phyloP scores from a whole-genome alignment of 139 green algal species.

The Eudorina sp. region DNA sequence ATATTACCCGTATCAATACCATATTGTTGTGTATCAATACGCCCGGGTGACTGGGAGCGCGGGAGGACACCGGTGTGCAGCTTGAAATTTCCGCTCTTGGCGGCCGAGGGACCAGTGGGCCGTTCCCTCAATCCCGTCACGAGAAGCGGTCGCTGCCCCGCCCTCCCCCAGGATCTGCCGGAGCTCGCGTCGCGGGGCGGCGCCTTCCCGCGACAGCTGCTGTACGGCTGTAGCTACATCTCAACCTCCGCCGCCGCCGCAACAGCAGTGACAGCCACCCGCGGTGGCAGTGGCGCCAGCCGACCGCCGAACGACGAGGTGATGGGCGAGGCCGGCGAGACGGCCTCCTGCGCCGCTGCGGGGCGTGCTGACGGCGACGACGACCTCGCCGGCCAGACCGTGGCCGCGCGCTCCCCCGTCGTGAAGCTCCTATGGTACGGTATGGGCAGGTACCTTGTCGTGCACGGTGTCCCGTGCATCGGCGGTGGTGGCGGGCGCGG shows the following conservation, averaged over 20 bases:
- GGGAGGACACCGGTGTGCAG: too few species aligned
- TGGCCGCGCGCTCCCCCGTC: too few species aligned
- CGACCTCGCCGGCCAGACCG: not conserved
- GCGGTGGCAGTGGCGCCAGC: not conserved
- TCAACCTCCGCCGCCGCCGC: not conserved
- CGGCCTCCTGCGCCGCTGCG: not conserved
- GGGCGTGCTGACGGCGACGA: not conserved
- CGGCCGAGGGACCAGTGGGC: too few species aligned
- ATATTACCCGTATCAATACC: too few species aligned
- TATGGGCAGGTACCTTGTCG: slow-evolving; percentile 34
- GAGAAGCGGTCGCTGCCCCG: too few species aligned
- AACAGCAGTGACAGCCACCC: not conserved
- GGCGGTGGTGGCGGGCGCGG: not conserved
- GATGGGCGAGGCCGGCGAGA: not conserved
- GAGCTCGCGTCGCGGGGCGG: not conserved
- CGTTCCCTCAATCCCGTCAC: too few species aligned
- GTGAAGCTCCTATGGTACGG: slow-evolving; percentile 26
- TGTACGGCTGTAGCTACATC: slow-evolving; percentile 19
- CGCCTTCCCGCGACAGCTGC: slow-evolving; percentile 3
- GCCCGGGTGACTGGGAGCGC: too few species aligned
- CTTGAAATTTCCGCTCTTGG: too few species aligned
- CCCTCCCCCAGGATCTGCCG: not conserved
- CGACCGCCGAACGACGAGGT: not conserved
- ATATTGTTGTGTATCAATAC: too few species aligned
- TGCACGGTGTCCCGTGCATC: not conserved